Evolutionary conservation across 176 grass and related monocot species (phyloP).

Genomic region (Secale cereale): DNA sequence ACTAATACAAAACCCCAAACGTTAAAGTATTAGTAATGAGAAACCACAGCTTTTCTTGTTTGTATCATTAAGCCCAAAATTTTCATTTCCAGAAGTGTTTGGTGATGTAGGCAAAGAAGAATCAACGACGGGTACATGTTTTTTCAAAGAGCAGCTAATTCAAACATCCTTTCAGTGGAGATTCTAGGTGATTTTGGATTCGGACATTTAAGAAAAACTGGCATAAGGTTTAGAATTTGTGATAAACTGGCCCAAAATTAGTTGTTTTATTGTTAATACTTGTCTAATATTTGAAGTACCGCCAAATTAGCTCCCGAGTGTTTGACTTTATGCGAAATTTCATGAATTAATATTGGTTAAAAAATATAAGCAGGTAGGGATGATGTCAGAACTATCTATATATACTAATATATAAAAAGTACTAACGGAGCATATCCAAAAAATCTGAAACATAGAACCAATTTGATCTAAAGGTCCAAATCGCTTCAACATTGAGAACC

Average conservation of each 20-base stretch:
- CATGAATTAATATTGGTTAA: too few relatives aligned
- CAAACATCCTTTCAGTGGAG: neutral
- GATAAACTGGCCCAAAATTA: neutral
- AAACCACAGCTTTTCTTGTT: neutral
- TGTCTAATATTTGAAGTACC: too few relatives aligned
- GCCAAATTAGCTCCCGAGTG: too few relatives aligned
- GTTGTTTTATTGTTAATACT: neutral
- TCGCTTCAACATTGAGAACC: too few relatives aligned
- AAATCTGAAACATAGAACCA: too few relatives aligned
- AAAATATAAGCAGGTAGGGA: too few relatives aligned
- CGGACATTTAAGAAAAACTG: neutral
- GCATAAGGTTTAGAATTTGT: too few relatives aligned
- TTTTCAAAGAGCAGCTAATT: neutral
- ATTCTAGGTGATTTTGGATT: neutral
- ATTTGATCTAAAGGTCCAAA: too few relatives aligned
- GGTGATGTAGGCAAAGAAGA: neutral
- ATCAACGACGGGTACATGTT: neutral
- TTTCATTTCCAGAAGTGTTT: neutral
- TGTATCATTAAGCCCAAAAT: neutral
- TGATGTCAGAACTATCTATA: too few relatives aligned
- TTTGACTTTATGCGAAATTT: too few relatives aligned
- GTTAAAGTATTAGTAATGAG: neutral
- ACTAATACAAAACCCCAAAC: neutral
- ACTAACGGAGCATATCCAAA: too few relatives aligned
- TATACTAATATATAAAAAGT: too few relatives aligned